Evolutionary conservation across 306 rosid species (phyloP).

Genomic region (Vigna radiata): DNA sequence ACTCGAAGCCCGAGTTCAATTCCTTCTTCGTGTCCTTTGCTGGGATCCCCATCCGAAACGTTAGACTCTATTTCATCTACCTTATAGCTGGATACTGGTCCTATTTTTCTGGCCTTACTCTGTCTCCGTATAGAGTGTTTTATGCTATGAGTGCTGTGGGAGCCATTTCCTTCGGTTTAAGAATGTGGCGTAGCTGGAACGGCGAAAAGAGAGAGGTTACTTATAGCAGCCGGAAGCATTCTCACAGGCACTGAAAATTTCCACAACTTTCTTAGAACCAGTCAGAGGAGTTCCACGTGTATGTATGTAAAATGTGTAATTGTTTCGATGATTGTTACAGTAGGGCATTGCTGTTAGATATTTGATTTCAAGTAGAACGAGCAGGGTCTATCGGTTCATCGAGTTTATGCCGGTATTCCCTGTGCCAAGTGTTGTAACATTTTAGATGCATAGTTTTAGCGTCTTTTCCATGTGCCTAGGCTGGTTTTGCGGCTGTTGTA

Average conservation of each 20-base stretch:
- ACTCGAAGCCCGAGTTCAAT: slow-evolving; percentile 73
- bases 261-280: slow-evolving; percentile 15
- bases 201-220: slow-evolving; percentile 62
- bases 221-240: slow-evolving; percentile 70
- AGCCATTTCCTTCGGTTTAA: slow-evolving; percentile 63
- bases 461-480: slow-evolving; percentile 35
- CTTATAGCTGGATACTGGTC: slow-evolving; percentile 80
- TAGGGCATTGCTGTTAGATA: slow-evolving; percentile 41
- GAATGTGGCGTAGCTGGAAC: slow-evolving; percentile 56
- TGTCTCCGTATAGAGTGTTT: slow-evolving; percentile 76
- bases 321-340: slow-evolving; percentile 30
- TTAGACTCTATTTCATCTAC: slow-evolving; percentile 66
- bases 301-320: slow-evolving; percentile 13
- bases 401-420: slow-evolving; percentile 27
- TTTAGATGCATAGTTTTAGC: slow-evolving; percentile 33
- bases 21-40: slow-evolving; percentile 61
- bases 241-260: slow-evolving; percentile 71
- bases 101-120: slow-evolving; percentile 71
- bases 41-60: slow-evolving; percentile 55
- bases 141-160: slow-evolving; percentile 79
- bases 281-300: slow-evolving; percentile 31
- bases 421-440: slow-evolving; percentile 42
- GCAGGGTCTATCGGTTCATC: slow-evolving; percentile 20
- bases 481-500: slow-evolving; percentile 31
- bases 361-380: slow-evolving; percentile 30